phyloP scores from a whole-genome alignment of 345 rosid genomes.

The Ceriops zippeliana region DNA sequence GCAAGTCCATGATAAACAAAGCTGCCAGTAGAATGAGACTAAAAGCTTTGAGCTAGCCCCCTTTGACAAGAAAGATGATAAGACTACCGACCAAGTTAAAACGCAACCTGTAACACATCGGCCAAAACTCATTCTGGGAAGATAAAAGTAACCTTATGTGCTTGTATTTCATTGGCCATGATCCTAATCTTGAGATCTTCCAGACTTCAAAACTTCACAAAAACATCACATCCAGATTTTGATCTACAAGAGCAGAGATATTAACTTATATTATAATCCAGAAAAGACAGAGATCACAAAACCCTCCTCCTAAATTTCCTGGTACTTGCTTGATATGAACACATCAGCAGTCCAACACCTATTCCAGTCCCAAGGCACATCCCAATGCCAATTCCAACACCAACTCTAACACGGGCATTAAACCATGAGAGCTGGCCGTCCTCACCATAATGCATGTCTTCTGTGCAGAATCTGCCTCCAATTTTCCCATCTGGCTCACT shows the following conservation, averaged over 20 bases:
- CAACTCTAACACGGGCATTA: conserved; percentile 90
- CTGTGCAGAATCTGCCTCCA: conserved; percentile 44
- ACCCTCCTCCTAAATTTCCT: conserved; percentile 86
- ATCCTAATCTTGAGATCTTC: conserved; percentile 18
- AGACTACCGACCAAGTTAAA: conserved; percentile 11
- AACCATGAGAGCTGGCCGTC: conserved; percentile 92
- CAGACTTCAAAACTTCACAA: conserved; percentile 1
- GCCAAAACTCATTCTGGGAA: conserved; percentile 30
- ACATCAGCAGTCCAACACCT: conserved; percentile 93
- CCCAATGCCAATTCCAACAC: conserved; percentile 93
- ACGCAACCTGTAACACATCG: conserved; percentile 27
- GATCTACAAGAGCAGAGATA: background rate
- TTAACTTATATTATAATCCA: background rate
- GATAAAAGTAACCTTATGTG: conserved; percentile 5
- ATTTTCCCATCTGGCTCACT: conserved; percentile 55
- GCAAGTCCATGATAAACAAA: too few species aligned
- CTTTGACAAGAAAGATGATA: background rate
- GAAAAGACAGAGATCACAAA: conserved; percentile 33
- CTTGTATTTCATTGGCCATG: conserved; percentile 9
- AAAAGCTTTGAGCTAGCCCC: conserved; percentile 12
- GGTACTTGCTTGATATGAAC: conserved; percentile 86
- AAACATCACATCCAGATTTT: background rate
- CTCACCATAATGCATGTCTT: conserved; percentile 66
- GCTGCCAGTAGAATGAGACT: conserved; percentile 5
- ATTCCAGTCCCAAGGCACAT: conserved; percentile 87